These are phyloP conservation scores for Vitis rupestris DNA, from an alignment of 164 flowering plant species.

Conservation along the genomic window DNA sequence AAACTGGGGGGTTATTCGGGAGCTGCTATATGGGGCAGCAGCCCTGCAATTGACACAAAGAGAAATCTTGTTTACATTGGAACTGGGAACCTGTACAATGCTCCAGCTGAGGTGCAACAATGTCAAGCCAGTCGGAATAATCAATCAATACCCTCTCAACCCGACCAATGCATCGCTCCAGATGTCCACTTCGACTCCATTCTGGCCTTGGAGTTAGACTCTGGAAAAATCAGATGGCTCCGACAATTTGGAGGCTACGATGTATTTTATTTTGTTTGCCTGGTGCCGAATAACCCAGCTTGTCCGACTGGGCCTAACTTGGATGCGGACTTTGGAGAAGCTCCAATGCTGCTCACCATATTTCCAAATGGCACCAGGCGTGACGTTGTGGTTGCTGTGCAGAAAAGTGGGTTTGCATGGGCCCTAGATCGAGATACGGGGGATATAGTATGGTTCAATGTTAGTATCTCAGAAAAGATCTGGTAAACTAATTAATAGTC, in stretches of 20 bases:
- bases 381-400: conserved; percentile 52
- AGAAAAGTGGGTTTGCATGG: conserved; percentile 66
- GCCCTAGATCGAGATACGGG: conserved; percentile 53
- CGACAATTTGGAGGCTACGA: conserved; percentile 46
- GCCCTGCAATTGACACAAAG: conserved; percentile 42
- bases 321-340: conserved; percentile 61
- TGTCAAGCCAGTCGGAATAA: conserved; percentile 47
- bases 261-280: conserved; percentile 36
- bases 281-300: conserved; percentile 30
- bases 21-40: conserved; percentile 62
- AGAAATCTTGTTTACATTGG: conserved; percentile 36
- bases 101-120: conserved; percentile 36
- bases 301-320: conserved; percentile 54
- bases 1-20: conserved; percentile 40
- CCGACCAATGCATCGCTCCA: conserved; percentile 39
- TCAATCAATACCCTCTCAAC: conserved; percentile 31
- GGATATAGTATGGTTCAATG: conserved; percentile 47
- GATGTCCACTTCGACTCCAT: conserved; percentile 38
- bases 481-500: too few relatives aligned
- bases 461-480: conserved; percentile 11
- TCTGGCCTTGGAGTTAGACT: conserved; percentile 35
- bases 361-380: conserved; percentile 18
- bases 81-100: conserved; percentile 49
- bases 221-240: conserved; percentile 42
- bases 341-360: conserved; percentile 41